A percentile compares a stretch with the other conserved stretches of the same genome.
These are phyloP conservation scores for Phalaenopsis equestris DNA, from an alignment of 106 monocot genomes.

Conservation along the genomic window DNA sequence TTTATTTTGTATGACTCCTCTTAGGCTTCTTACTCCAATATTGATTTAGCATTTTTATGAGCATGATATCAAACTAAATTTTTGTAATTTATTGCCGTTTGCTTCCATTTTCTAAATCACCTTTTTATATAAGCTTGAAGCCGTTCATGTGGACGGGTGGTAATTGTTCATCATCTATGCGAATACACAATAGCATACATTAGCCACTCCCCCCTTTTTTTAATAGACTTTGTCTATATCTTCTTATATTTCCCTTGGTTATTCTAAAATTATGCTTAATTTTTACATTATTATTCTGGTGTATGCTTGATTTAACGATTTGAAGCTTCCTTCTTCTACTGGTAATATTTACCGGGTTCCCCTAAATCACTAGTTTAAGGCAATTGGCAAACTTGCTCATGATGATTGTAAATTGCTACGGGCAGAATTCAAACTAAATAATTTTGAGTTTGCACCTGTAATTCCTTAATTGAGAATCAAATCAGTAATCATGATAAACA, in stretches of 20 bases:
- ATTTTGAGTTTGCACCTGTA: too few relatives aligned
- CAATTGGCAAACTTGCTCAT: too few relatives aligned
- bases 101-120: not conserved
- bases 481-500: too few relatives aligned
- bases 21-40: not conserved
- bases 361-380: too few relatives aligned
- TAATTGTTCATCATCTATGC: not conserved
- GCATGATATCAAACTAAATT: not conserved
- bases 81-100: not conserved
- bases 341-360: too few relatives aligned
- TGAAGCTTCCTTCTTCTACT: not conserved
- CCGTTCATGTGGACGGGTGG: not conserved
- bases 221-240: not conserved
- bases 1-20: not conserved
- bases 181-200: not conserved
- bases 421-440: too few relatives aligned
- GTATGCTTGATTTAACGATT: not conserved
- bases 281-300: not conserved
- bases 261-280: not conserved
- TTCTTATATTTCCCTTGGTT: not conserved
- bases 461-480: too few relatives aligned
- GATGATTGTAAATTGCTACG: too few relatives aligned
- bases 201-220: not conserved
- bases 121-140: not conserved
- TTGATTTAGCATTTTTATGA: not conserved